Base-by-base conservation (phyloP, 2,329 filamentous ascomycete genomes). In the Penicillium sclerotiorum region DNA sequence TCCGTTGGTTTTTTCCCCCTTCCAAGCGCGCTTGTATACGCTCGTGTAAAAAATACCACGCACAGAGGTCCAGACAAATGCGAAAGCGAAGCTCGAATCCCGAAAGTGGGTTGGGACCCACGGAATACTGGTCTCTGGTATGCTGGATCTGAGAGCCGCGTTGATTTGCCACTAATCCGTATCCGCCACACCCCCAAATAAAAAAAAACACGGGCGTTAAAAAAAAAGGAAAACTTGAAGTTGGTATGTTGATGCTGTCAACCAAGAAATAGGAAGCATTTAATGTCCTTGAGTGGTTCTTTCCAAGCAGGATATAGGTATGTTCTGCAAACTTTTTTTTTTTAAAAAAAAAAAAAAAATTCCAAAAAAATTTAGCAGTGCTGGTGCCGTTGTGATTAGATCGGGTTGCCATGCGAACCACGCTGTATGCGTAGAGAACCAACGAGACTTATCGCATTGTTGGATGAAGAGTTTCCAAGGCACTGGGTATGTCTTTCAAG, bases 141-240 rank as follows among this genome's bases (percentile, higher is more conserved):
- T 59, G 59, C 48, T 46, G 59, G 57, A 57, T 52, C 27, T 51
- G 35, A 53, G 32, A 55, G 50, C 57, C 57, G 57, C 20, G 39
- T 8, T 21, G 35, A 49, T 56, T 59, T 36, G 56, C 58, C 58
- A 59, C 58, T 40, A 22, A 40, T 25, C 38, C 43, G 23, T 38
- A 46, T 39, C 33, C 23, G 43, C 17, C 13, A n/a, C 11, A n/a
- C 22, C 32, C 33, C 43, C 43, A 46, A 46, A 38, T 15, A 46
- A 22, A 37, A 38, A 13, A 28, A 28, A 2, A 13, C 13, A 28
- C 9, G 9, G 25, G 9, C 25, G 25, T 13, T 8, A 28, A 28
- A 13, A 13, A 27, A 27, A 27, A 27, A 7, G 25, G 6, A 11
- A 28, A 28, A 28, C 9, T 28, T 28, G 13, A 28, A 28, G 13